A percentile compares a stretch with the other conserved stretches of the same genome.
phyloP scores from a whole-genome alignment of 352 stramenopile genomes.

The Pythium inflatum region DNA sequence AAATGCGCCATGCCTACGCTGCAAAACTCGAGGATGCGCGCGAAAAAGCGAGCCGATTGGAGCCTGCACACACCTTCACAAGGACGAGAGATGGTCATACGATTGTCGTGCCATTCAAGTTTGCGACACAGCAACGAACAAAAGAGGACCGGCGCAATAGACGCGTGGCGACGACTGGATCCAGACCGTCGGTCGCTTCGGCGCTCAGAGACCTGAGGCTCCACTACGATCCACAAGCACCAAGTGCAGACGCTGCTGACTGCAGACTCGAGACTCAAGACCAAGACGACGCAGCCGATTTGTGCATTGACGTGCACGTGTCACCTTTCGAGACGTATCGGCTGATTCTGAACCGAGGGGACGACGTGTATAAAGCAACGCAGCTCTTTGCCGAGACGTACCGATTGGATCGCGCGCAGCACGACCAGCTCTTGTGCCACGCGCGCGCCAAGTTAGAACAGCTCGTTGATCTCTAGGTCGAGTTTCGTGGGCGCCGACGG shows the following conservation, averaged over 20 bases:
- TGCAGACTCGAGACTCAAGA: not conserved
- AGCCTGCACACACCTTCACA: slow-evolving; percentile 36
- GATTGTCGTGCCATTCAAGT: slow-evolving; percentile 51
- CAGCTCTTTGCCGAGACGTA: slow-evolving; percentile 38
- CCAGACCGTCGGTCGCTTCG: not conserved
- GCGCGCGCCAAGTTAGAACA: slow-evolving; percentile 59
- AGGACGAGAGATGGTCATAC: slow-evolving; percentile 45
- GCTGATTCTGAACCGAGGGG: slow-evolving; percentile 37
- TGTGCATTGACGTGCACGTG: slow-evolving; percentile 38
- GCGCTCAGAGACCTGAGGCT: slow-evolving; percentile 17
- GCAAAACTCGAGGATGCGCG: slow-evolving; percentile 38
- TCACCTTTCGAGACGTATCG: slow-evolving; percentile 47
- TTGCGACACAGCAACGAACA: slow-evolving; percentile 47
- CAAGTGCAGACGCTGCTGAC: not conserved
- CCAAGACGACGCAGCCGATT: not conserved
- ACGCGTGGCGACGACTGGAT: too few species aligned
- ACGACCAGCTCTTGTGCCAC: slow-evolving; percentile 36
- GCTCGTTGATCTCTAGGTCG: slow-evolving; percentile 63
- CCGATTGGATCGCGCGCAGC: slow-evolving; percentile 36
- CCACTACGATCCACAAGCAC: not conserved
- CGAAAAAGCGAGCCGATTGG: slow-evolving; percentile 38
- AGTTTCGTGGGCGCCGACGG: slow-evolving; percentile 42
- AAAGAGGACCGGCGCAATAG: slow-evolving; percentile 4
- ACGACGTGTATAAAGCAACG: slow-evolving; percentile 38
- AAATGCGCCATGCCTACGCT: slow-evolving; percentile 47